Evolutionary conservation across 164 flowering plant genomes (phyloP).

Genomic region (Dillenia suffruticosa): DNA sequence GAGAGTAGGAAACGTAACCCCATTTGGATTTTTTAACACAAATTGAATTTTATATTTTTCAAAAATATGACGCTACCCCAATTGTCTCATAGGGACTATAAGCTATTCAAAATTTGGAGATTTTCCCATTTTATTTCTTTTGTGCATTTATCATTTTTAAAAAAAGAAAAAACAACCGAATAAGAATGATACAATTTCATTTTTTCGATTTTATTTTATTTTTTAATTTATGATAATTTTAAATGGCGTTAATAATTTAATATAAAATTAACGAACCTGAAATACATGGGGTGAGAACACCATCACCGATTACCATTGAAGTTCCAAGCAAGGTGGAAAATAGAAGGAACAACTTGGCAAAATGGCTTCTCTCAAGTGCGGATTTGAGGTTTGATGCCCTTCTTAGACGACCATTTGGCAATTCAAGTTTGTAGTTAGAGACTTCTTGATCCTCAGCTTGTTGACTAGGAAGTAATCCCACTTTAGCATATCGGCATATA

Average conservation of each 20-base stretch:
- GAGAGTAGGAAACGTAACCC: neutral
- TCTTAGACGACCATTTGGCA: neutral
- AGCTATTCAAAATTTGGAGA: no score
- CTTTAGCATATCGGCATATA: constrained; percentile 9
- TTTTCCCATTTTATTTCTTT: no score
- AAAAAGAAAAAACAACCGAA: no score
- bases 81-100: no score
- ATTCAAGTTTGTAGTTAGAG: constrained; percentile 2
- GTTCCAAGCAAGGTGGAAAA: constrained; percentile 6
- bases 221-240: neutral
- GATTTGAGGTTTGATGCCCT: constrained; percentile 3
- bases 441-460: constrained; percentile 8
- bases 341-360: neutral
- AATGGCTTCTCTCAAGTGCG: neutral
- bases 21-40: no score
- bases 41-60: no score
- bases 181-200: no score
- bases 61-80: no score
- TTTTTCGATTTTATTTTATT: no score
- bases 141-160: no score
- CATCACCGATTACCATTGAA: constrained; percentile 5
- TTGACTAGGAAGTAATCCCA: constrained; percentile 3
- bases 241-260: neutral
- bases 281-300: constrained; percentile 2
- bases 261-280: neutral